These are phyloP conservation scores for Zoysia japonica DNA, from an alignment of 176 grass and related monocot genomes.

Conservation along the genomic window DNA sequence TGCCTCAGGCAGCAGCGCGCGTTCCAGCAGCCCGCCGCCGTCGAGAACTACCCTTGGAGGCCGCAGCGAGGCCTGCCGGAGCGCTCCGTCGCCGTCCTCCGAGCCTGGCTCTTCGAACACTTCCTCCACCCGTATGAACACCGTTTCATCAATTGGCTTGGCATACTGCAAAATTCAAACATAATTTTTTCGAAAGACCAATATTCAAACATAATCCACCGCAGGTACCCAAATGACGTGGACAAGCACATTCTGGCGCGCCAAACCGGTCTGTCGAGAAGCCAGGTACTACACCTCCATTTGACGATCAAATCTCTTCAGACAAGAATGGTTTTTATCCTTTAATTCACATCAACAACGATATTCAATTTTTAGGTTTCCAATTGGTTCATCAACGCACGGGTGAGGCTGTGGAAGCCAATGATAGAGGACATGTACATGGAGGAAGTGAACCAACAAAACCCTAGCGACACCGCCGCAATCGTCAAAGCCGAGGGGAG, in stretches of 20 bases:
- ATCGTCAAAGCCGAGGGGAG: not conserved
- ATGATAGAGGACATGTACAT: constrained; percentile 89
- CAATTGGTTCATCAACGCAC: constrained; percentile 96
- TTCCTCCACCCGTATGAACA: constrained; percentile 75
- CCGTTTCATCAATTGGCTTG: not conserved
- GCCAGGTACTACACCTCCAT: constrained; percentile 26
- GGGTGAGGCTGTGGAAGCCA: constrained; percentile 91
- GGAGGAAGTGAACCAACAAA: constrained; percentile 53
- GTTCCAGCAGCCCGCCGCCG: constrained; percentile 51
- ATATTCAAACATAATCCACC: too few relatives aligned
- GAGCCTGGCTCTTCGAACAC: constrained; percentile 91
- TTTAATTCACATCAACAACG: too few relatives aligned
- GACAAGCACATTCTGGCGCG: constrained; percentile 83
- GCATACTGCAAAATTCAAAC: not conserved
- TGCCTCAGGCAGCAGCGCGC: constrained; percentile 50
- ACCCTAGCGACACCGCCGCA: constrained; percentile 8
- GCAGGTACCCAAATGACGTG: constrained; percentile 78
- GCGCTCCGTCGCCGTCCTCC: constrained; percentile 63
- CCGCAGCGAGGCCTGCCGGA: constrained; percentile 74
- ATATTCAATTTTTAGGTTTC: constrained; percentile 52
- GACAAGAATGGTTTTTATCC: too few relatives aligned
- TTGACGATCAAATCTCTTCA: too few relatives aligned
- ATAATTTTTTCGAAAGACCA: too few relatives aligned
- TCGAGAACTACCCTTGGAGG: constrained; percentile 66
- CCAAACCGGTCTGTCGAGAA: constrained; percentile 75